phyloP scores from a whole-genome alignment of 176 grass and related monocot genomes.

The Poa pratensis region DNA sequence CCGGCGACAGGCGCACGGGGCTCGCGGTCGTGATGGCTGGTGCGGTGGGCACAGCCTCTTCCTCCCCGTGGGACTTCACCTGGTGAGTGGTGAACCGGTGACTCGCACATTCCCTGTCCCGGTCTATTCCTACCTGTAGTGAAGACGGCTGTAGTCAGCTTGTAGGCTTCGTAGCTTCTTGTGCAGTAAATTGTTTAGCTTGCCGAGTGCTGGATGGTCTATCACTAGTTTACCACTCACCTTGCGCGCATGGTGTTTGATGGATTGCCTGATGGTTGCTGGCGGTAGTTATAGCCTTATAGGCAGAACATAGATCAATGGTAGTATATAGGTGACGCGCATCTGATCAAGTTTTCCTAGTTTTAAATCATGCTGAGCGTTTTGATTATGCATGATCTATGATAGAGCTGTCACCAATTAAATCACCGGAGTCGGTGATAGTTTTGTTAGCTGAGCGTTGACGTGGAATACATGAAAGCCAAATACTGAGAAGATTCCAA shows the following conservation, averaged over 20 bases:
- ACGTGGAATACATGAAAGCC: neutral
- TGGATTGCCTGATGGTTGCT: slow-evolving; percentile 19
- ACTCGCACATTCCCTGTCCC: neutral
- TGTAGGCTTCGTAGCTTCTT: neutral
- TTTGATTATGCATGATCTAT: neutral
- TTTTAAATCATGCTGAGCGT: neutral
- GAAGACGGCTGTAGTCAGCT: neutral
- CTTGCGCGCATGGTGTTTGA: slow-evolving; percentile 20
- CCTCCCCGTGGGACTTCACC: slow-evolving; percentile 42
- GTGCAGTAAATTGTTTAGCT: neutral
- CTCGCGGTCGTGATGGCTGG: slow-evolving; percentile 30
- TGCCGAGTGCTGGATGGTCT: neutral
- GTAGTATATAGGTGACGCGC: too few relatives aligned
- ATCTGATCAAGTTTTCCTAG: neutral
- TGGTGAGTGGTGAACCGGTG: slow-evolving; percentile 46
- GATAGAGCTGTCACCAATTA: neutral
- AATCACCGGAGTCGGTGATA: neutral
- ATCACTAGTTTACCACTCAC: neutral
- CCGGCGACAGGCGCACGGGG: neutral
- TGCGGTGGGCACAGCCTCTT: neutral
- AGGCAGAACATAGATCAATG: neutral
- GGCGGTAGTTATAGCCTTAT: neutral
- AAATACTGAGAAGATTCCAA: neutral
- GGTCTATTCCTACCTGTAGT: neutral
- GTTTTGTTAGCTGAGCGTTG: neutral